phyloP scores from a whole-genome alignment of 495 filamentous ascomycete species.

The Neurospora discreta region DNA sequence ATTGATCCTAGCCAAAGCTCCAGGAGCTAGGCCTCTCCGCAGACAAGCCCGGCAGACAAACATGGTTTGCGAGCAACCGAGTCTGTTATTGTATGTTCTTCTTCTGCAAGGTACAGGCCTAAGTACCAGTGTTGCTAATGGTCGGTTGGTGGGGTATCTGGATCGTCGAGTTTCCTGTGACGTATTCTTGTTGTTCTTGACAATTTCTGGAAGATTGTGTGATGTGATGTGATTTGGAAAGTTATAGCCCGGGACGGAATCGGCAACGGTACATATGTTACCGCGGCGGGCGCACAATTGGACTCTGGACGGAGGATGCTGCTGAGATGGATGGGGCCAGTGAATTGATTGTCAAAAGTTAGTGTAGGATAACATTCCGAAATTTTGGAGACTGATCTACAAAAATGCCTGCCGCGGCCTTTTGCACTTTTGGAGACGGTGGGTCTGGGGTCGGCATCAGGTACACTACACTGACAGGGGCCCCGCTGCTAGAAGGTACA shows the following conservation, averaged over 20 bases:
- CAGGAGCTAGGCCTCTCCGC: conserved; percentile 10
- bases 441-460: not conserved
- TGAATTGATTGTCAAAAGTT: not conserved
- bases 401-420: not conserved
- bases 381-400: not conserved
- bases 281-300: not conserved
- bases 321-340: not conserved
- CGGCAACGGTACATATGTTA: not conserved
- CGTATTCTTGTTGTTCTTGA: not conserved
- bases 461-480: not conserved
- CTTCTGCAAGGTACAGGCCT: not conserved
- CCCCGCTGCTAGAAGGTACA: not conserved
- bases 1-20: not conserved
- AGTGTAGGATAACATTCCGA: not conserved
- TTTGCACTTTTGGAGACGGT: not conserved
- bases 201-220: not conserved
- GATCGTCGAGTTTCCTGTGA: not conserved
- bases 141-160: not conserved
- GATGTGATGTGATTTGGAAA: not conserved
- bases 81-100: not conserved
- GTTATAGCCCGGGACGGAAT: not conserved
- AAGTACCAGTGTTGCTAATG: not conserved
- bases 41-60: conserved; percentile 30
- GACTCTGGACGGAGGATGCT: not conserved
- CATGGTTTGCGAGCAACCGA: conserved; percentile 17